Base-by-base conservation (phyloP, 139 green algal genomes). In the Axilococcus clingmanii region DNA sequence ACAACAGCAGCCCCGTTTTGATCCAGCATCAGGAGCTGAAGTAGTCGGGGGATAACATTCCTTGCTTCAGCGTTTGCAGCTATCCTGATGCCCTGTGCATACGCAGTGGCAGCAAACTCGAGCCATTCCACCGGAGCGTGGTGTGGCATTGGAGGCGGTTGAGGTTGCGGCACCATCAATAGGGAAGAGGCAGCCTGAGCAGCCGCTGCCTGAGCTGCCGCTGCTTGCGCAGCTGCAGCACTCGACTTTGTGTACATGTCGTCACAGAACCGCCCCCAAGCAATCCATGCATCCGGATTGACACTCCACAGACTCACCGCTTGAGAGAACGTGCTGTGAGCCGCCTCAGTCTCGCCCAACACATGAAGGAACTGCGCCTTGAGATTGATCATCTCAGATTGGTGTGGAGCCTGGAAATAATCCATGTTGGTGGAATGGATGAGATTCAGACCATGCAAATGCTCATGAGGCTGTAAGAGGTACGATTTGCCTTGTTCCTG, bases 371-470 rank as follows among this genome's bases (percentile, higher is more conserved):
- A 80, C 57, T 83, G 54, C 22, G 68, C 86, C 49, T 91, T 84
- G 4, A 95, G 66, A 31, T 78, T 61, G 59, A 94, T 94, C 17
- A 99, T 78, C 78, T 97, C 87, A 1, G 89, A 80, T 76, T 97
- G 89, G 48, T 79, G 72, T 23, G 43, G 40, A 2, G 59, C 45
- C 48, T 72, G 55, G 65, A 97, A 99, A 80, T 97, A 99, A 50
- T 97, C 87, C 36, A 99, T 79, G 63, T 95, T 95, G 33, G 83
- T 95, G 23, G 75, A 82, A 62, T 84, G 88, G 53, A 99, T 76
- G 41, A 94, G 73, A 69, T 90, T 93, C 15, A 96, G 61, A 14
- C 87, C 92, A 19, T 76, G 73, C 16, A 70, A 37, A 34, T 84
- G 49, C 64, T 86, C 69, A 23, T 49, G 62, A 6, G 55, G 51